Evolutionary conservation across 1,139 yeast genomes (phyloP), one percentile per base, ranked within the genome.

Genomic region (Candida freyschussii): DNA sequence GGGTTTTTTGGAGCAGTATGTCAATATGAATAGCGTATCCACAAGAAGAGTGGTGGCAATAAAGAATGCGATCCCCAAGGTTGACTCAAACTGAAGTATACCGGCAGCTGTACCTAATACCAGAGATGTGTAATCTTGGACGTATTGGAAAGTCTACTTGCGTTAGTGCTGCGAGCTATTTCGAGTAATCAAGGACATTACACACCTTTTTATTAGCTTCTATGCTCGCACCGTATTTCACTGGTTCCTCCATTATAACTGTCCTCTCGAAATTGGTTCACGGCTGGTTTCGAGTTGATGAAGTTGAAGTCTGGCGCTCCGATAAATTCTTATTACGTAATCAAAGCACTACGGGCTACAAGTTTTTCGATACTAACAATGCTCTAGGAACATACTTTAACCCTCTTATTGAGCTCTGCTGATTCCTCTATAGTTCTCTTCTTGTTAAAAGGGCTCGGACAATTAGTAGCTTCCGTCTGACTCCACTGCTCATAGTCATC

Each of bases 51-150:
- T 67, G 4, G 80, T 71, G 2, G 58, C 51, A 2, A 74, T 32
- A 48, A 80, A 85, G 54, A 79, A 73, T 5, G 61, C 45, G 44
- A 83, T 72, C 8, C 95, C 95, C 28, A 63, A 41, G 20, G 65
- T 44, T 0, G 91, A 74, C 48, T 83, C 86, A 30, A 84, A 60
- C 29, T 81, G 76, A 30, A 84, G 59, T 15, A 81, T 69, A 0
- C 95, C 95, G 1, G 87, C 79, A 6, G 76, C 78, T 3, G 77
- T 60, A 3, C 95, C 95, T 33, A 76, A 65, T 3, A 73, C 67
- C 32, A 85, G 62, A 12, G 86, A 70, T 34, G 83, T 70, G 9
- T 79, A 63, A 52, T 83, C 91, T 36, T 79, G 76, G 10, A 80
- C 62, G 41, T 67, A 67, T 33, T 69, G 71, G 19, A 77, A 55